Evolutionary conservation across 495 filamentous ascomycete species (phyloP).

Genomic region (Penicillium robsamsonii): DNA sequence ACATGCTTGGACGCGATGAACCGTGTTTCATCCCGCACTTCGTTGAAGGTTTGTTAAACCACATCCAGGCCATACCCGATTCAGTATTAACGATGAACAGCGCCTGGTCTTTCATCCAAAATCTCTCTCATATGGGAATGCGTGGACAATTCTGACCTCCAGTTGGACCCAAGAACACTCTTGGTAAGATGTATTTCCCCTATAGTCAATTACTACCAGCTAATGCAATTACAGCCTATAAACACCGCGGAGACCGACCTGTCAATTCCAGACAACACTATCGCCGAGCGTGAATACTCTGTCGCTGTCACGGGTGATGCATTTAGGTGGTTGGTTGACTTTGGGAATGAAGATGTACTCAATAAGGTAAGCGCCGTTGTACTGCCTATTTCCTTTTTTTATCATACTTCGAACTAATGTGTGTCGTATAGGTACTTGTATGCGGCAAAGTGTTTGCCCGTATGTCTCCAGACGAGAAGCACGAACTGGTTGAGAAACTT

Average conservation of each 20-base stretch:
- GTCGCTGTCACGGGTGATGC: conserved; percentile 89
- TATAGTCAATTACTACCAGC: conserved; percentile 10
- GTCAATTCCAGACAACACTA: conserved; percentile 79
- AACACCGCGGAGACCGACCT: conserved; percentile 69
- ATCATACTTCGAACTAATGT: not conserved
- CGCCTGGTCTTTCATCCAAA: conserved; percentile 62
- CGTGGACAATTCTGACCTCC: conserved; percentile 75
- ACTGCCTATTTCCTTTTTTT: not conserved
- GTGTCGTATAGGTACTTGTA: conserved; percentile 68
- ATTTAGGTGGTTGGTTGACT: conserved; percentile 95
- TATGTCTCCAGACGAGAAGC: conserved; percentile 99
- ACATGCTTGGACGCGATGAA: conserved; percentile 72
- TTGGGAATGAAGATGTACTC: conserved; percentile 71
- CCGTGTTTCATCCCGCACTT: conserved; percentile 94
- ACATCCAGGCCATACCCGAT: not conserved
- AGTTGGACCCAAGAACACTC: conserved; percentile 73
- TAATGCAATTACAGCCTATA: conserved; percentile 57
- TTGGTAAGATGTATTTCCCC: conserved; percentile 45
- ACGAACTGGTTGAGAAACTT: conserved; percentile 94
- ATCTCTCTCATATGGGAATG: conserved; percentile 83
- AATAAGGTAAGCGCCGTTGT: conserved; percentile 51
- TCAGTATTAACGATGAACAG: conserved; percentile 29
- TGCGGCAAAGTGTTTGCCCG: conserved; percentile 91
- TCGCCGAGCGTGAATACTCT: conserved; percentile 76
- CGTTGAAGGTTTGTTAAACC: conserved; percentile 56